phyloP scores from a whole-genome alignment of 805 yeast genomes.

The Metschnikowia gelsemii region DNA sequence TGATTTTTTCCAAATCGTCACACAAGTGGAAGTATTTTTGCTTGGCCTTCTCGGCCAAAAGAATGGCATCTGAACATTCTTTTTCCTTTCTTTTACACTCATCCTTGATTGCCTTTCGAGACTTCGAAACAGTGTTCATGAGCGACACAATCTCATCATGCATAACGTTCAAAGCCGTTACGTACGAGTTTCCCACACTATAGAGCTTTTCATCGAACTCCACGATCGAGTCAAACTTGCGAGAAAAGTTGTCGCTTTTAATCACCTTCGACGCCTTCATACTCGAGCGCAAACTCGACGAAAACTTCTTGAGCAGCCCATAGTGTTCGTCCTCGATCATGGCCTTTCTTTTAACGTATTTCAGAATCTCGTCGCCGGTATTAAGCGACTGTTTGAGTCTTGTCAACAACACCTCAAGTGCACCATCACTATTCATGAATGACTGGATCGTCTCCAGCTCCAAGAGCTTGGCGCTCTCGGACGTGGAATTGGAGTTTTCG shows the following conservation, averaged over 20 bases:
- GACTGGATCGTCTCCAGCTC: constrained; percentile 45
- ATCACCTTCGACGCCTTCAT: constrained; percentile 45
- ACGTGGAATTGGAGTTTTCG: not conserved
- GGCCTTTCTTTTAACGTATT: constrained; percentile 75
- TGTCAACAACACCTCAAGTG: constrained; percentile 67
- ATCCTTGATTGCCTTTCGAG: constrained; percentile 78
- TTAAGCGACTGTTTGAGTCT: constrained; percentile 76
- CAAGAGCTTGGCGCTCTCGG: constrained; percentile 19
- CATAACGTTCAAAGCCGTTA: constrained; percentile 78
- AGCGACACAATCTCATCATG: constrained; percentile 78
- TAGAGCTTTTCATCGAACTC: constrained; percentile 73
- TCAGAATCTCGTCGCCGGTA: constrained; percentile 82
- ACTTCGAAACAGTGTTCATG: constrained; percentile 63
- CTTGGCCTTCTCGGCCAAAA: constrained; percentile 86
- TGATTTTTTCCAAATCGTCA: constrained; percentile 80
- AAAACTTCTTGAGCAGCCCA: constrained; percentile 69
- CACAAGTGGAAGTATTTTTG: constrained; percentile 70
- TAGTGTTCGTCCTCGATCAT: constrained; percentile 76
- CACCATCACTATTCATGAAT: constrained; percentile 67
- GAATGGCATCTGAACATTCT: constrained; percentile 78
- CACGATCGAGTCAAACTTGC: constrained; percentile 64
- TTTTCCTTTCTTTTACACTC: constrained; percentile 79
- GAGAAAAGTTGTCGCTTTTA: constrained; percentile 64
- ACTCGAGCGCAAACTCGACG: constrained; percentile 51
- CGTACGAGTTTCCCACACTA: constrained; percentile 71